Base-by-base conservation (phyloP, 2,329 filamentous ascomycete species). In the Penicillium digitatum region DNA sequence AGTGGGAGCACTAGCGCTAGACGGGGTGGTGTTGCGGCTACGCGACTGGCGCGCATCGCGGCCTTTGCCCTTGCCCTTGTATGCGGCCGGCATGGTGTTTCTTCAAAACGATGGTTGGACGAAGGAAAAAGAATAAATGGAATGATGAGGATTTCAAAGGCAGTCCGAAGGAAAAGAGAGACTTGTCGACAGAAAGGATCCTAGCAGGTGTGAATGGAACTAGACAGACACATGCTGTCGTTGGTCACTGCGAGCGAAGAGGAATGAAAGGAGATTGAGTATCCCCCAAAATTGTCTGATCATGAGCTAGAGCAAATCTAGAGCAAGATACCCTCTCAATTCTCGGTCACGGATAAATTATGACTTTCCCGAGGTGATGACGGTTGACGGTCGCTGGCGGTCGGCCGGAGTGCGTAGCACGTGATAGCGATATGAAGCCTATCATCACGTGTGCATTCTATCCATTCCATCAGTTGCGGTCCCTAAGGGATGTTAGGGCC, bases 11-110 rank as follows among this genome's bases (percentile, higher is more conserved):
- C 78, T 79, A 32, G 78, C 76, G 20, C 82, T 84, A 59, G 81
- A 79, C 20, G 84, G 84, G 3, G 84, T 87, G 16, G 82, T 84
- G 66, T 86, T 86, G 60, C 84, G 81, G 64, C 83, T 86, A 58
- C 80, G 78, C 46, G 82, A 82, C 38, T 77, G 78, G 51, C 78
- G 75, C 38, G 76, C 73, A 56, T 83, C 80, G 58, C 78, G 78
- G 45, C 73, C 76, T 66, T 83, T 83, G 43, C 77, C 73, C 68
- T 84, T 84, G 64, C 76, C 72, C 64, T 79, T 79, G 55, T 70
- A 73, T 37, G 74, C 75, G 24, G 73, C 70, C 37, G 76, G 75
- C 76, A 79, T 79, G 46, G 49, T 62, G 44, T 39, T 31, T 38
- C 22, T 29, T 50, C 29, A 20, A 27, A 50, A 16, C 22, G 44